These are phyloP conservation scores for Priceomyces carsonii DNA, from an alignment of 805 yeast genomes.

Conservation along the genomic window DNA sequence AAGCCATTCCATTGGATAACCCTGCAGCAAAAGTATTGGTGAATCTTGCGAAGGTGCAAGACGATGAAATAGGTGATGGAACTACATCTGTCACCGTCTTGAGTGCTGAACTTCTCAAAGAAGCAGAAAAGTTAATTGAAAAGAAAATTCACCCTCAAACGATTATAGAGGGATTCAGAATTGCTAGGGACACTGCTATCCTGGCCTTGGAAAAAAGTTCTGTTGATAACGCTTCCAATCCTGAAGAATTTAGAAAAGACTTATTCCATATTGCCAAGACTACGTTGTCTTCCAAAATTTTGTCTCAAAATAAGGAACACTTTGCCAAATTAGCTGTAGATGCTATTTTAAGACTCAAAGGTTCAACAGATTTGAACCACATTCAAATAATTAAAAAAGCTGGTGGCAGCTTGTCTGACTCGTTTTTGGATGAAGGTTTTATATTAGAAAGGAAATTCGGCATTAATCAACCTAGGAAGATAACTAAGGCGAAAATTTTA, in stretches of 20 bases:
- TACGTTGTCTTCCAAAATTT: slow-evolving; percentile 87
- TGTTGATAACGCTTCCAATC: slow-evolving; percentile 64
- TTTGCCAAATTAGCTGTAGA: slow-evolving; percentile 91
- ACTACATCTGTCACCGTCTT: slow-evolving; percentile 93
- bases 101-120: slow-evolving; percentile 87
- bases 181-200: slow-evolving; percentile 84
- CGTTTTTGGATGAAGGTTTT: slow-evolving; percentile 95
- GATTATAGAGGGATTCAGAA: slow-evolving; percentile 91
- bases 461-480: slow-evolving; percentile 85
- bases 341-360: slow-evolving; percentile 85
- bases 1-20: slow-evolving; percentile 91
- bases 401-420: slow-evolving; percentile 90
- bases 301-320: slow-evolving; percentile 91
- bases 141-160: slow-evolving; percentile 97
- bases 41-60: slow-evolving; percentile 93
- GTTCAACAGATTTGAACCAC: slow-evolving; percentile 85
- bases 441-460: slow-evolving; percentile 91
- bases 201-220: slow-evolving; percentile 76
- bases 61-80: slow-evolving; percentile 98
- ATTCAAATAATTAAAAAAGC: slow-evolving; percentile 91
- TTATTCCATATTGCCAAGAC: slow-evolving; percentile 87
- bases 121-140: slow-evolving; percentile 90
- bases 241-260: slow-evolving; percentile 68
- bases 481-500: slow-evolving; percentile 81
- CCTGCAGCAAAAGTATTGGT: slow-evolving; percentile 97